Evolutionary conservation across 2,329 filamentous ascomycete species (phyloP), one percentile per base, ranked within the genome.

Genomic region (Claviceps quebecensis): DNA sequence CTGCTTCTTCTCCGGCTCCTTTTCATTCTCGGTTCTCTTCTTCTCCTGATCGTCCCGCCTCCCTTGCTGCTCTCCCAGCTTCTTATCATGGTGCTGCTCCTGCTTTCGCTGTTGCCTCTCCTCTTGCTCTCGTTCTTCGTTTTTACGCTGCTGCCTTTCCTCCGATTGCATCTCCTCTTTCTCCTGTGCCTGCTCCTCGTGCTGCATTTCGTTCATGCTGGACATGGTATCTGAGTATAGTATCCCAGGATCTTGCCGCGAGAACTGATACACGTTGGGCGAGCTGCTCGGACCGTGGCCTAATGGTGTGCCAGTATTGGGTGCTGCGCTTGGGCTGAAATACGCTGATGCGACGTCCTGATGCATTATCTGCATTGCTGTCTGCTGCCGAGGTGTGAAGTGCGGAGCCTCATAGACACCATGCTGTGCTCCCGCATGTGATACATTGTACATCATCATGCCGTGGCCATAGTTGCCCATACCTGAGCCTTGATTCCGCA

Each of bases 371-470:
- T 88, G 85, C 70, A 93, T 79, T 55, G 78, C 80, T 74, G 84
- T 80, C 69, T 84, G 78, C 64, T 88, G 86, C 72, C 85, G 83
- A 59, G 81, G 73, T 62, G 83, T 77, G 71, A 88, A 94, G 63
- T 83, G 83, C 65, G 83, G 80, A 63, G 80, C 72, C 67, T 91
- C 86, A 71, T 94, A 95, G 69, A 84, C 74, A 71, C 79, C 66
- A 69, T 72, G 73, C 69, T 80, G 78, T 56, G 74, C 70, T 55
- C 71, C 72, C 61, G 80, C 72, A 64, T 83, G 81, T 63, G 76
- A 72, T 61, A 90, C 84, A 70, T 82, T 83, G 73, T 94, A 94
- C 77, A 93, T 83, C 72, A 91, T 81, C 56, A 79, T 78, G 51
- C 78, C 71, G 50, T 81, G 68, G 61, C 72, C 81, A 72, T 78